Evolutionary conservation across 2,329 filamentous ascomycete species (phyloP).

Genomic region (Calonectria fujianensis): DNA sequence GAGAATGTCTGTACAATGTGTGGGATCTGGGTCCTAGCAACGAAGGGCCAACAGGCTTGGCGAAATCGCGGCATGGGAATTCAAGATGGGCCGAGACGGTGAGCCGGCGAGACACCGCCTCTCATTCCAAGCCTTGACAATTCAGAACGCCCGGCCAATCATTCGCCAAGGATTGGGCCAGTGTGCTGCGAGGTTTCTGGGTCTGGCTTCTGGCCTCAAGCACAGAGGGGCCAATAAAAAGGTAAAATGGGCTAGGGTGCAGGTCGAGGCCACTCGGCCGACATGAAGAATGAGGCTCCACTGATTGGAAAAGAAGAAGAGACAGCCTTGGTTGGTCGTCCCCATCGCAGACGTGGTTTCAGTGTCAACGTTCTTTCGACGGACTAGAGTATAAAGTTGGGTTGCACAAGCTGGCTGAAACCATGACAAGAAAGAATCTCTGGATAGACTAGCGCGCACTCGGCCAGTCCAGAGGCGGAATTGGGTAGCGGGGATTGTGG

Average conservation of each 20-base stretch:
- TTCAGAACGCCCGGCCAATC: constrained; percentile 44
- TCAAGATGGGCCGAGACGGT: constrained; percentile 47
- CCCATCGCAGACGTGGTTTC: constrained; percentile 37
- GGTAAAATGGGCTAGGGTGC: constrained; percentile 38
- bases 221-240: constrained; percentile 31
- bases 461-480: constrained; percentile 46
- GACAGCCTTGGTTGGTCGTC: constrained; percentile 25
- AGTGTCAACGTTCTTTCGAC: constrained; percentile 33
- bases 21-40: constrained; percentile 51
- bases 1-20: constrained; percentile 39
- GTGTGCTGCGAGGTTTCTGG: constrained; percentile 31
- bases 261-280: constrained; percentile 46
- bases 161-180: constrained; percentile 35
- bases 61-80: constrained; percentile 46
- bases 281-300: constrained; percentile 37
- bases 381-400: constrained; percentile 32
- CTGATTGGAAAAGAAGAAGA: constrained; percentile 27
- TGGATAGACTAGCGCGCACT: constrained; percentile 38
- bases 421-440: constrained; percentile 2
- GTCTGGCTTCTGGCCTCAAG: constrained; percentile 25
- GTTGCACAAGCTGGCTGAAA: constrained; percentile 28
- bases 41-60: constrained; percentile 36
- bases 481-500: constrained; percentile 38
- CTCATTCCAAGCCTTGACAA: constrained; percentile 39
- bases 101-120: constrained; percentile 44